These are phyloP conservation scores for Heracleum sosnowskyi DNA, from an alignment of 129 eudicot species.

Conservation along the genomic window DNA sequence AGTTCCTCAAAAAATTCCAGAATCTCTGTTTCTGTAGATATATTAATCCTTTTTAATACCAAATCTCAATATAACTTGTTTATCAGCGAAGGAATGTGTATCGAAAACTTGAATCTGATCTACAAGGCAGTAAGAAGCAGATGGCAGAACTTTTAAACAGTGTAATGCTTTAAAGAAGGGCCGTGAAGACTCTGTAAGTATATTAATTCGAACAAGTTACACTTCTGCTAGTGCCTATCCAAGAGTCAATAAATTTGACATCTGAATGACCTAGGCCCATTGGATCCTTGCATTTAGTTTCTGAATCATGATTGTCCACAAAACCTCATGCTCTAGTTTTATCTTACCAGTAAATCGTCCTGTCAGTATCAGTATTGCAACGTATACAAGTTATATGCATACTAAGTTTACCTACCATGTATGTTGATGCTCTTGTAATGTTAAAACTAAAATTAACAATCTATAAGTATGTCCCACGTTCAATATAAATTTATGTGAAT, in stretches of 20 bases:
- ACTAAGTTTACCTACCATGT: background rate
- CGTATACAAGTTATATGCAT: background rate
- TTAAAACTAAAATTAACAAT: background rate
- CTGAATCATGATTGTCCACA: background rate
- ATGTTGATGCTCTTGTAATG: background rate
- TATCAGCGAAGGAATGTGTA: conserved; percentile 65
- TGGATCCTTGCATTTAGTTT: background rate
- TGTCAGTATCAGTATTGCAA: background rate
- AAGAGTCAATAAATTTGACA: background rate
- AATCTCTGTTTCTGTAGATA: background rate
- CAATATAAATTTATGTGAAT: background rate
- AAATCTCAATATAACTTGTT: background rate
- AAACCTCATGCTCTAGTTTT: background rate
- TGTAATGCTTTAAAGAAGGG: conserved; percentile 73
- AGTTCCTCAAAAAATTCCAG: background rate
- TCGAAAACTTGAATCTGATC: conserved; percentile 68
- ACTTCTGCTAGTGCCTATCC: background rate
- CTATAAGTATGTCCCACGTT: background rate
- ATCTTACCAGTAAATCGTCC: background rate
- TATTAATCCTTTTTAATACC: conserved; percentile 1
- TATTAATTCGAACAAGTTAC: background rate
- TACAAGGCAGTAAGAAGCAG: conserved; percentile 64
- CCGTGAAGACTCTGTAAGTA: conserved; percentile 78
- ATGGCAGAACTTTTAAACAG: conserved; percentile 59
- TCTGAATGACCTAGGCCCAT: background rate